Evolutionary conservation across 306 rosid genomes (phyloP).

Genomic region (Rosa persica): DNA sequence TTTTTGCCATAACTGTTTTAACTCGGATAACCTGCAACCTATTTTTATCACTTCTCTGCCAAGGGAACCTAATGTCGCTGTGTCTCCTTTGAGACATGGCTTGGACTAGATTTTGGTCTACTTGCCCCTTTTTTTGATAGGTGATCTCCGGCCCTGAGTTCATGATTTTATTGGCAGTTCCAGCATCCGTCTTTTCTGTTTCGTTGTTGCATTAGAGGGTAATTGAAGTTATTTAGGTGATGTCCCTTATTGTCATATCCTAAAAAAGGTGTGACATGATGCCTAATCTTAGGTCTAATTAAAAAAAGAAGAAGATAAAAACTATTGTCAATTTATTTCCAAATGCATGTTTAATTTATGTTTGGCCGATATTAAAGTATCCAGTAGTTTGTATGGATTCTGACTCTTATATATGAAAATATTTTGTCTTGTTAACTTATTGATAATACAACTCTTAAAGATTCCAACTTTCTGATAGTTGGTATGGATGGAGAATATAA

Average conservation of each 20-base stretch:
- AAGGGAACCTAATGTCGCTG: neutral
- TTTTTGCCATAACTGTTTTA: neutral
- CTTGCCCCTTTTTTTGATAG: neutral
- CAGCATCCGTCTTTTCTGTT: neutral
- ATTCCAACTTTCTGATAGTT: neutral
- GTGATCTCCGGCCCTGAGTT: neutral
- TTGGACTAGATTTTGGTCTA: neutral
- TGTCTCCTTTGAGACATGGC: neutral
- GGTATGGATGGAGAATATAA: neutral
- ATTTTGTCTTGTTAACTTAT: neutral
- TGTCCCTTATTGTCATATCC: neutral
- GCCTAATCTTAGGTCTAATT: neutral
- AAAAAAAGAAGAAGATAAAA: no score
- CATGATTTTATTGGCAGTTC: neutral
- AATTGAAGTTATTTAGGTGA: neutral
- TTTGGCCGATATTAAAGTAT: neutral
- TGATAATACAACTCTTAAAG: neutral
- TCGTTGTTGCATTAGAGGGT: neutral
- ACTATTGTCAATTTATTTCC: neutral
- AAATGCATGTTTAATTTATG: neutral
- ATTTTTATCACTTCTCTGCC: neutral
- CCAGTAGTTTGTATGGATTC: neutral
- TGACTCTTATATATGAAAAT: no score
- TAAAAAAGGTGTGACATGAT: neutral
- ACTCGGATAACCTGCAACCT: neutral